Evolutionary conservation across 2,329 filamentous ascomycete species (phyloP), one percentile per base, ranked within the genome.

Genomic region (Botryotinia convoluta): DNA sequence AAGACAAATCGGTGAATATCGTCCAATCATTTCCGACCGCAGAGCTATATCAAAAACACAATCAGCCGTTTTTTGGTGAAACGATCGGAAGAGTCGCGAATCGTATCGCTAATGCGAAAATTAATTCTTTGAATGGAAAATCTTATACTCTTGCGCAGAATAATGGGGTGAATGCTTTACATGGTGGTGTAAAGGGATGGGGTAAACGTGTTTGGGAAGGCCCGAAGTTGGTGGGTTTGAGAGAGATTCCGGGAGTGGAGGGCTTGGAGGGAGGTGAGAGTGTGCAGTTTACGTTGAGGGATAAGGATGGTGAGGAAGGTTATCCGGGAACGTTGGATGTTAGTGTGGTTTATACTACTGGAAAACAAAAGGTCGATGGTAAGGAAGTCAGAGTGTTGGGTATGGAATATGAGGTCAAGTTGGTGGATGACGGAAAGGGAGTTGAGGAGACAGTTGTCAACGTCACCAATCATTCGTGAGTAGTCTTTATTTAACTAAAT

Each of bases 391-490:
- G 89, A 1, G 89, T 96, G 32, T 83, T 98, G 73, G 91, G 91
- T 73, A 93, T 97, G 68, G 96, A 98, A 82, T 98, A 97, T 81
- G 93, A 97, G 85, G 94, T 92, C 32, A 90, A 93, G 82, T 86
- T 98, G 64, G 87, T 94, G 4, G 91, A 88, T 45, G 77, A 78
- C 72, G 78, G 71, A 48, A 68, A 59, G 39, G 73, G 92, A 68
- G 91, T 91, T 20, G 90, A 95, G n/a, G 95, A 98, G 86, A 98
- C 95, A 0, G 91, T 91, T 60, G 89, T 98, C 81, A 97, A 95
- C 83, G 88, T 98, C 84, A 98, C 96, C 68, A 99, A 98, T 84
- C 95, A 99, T 85, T 97, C 93, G 92, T 94, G 83, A 77, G 85
- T 81, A 14, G 48, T 29, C 35, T 37, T 26, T 10, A 2, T 60